Conservation (phyloP, 2,329 filamentous ascomycete species). For the Fusarium sp. region DNA sequence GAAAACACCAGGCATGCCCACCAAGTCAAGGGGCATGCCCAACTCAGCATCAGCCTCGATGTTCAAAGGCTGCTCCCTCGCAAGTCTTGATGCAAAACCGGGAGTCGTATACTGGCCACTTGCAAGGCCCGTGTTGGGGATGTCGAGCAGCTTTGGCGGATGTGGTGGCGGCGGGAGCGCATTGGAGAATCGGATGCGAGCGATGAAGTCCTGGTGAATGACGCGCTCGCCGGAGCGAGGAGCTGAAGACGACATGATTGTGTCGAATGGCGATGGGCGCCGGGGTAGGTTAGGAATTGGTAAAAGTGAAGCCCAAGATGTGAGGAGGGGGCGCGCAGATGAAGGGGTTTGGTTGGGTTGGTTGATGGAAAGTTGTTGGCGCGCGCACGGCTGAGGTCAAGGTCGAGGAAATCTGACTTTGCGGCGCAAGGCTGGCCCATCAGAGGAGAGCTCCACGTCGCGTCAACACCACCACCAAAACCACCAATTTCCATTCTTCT, state of each 20-base stretch:
- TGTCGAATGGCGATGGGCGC: constrained; percentile 26
- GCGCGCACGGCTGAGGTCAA: constrained; percentile 36
- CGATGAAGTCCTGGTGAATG: constrained; percentile 96
- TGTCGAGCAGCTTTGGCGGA: constrained; percentile 95
- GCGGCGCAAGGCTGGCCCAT: constrained; percentile 41
- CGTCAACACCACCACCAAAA: not conserved
- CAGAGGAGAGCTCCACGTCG: constrained; percentile 34
- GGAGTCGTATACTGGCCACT: constrained; percentile 91
- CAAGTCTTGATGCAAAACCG: constrained; percentile 88
- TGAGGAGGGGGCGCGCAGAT: constrained; percentile 6
- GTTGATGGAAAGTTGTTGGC: constrained; percentile 26
- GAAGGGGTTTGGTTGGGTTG: constrained; percentile 12
- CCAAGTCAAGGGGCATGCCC: constrained; percentile 95
- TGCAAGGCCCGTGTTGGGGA: constrained; percentile 90
- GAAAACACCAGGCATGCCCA: constrained; percentile 94
- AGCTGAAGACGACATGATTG: constrained; percentile 37
- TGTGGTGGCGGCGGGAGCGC: constrained; percentile 93
- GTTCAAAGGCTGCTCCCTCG: constrained; percentile 91
- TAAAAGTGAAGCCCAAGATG: not conserved
- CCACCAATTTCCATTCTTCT: not conserved
- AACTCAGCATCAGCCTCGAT: constrained; percentile 98
- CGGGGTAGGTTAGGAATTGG: constrained; percentile 1
- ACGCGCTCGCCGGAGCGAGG: constrained; percentile 65
- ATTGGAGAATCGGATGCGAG: constrained; percentile 95
- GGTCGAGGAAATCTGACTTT: constrained; percentile 36